Percentiles rank a stretch among this genome's conserved stretches.
These are phyloP conservation scores for Dichomitus squalens DNA, from an alignment of 1,284 basidiomycete genomes.

Conservation along the genomic window DNA sequence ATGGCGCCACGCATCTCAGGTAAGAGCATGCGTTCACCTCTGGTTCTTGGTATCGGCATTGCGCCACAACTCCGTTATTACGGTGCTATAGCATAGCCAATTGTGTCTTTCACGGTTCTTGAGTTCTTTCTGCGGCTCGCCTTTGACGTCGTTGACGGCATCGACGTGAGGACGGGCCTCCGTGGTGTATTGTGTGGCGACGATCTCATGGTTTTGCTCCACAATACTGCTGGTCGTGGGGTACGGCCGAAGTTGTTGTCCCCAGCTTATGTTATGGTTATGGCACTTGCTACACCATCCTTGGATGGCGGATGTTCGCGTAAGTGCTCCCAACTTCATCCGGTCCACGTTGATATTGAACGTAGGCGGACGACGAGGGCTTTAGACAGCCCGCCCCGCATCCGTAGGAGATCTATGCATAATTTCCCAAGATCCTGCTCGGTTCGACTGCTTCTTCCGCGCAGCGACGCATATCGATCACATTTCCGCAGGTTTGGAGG, in stretches of 20 bases:
- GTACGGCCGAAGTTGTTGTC: not conserved
- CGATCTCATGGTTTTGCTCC: slow-evolving; percentile 1
- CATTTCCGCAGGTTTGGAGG: not conserved
- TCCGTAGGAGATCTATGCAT: not conserved
- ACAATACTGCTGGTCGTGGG: slow-evolving; percentile 1
- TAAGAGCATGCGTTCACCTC: not conserved
- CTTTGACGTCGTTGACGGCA: slow-evolving; percentile 16
- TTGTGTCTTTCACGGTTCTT: not conserved
- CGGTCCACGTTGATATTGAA: not conserved
- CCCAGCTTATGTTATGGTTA: not conserved
- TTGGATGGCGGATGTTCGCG: not conserved
- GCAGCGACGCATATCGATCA: not conserved
- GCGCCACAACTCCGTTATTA: not conserved
- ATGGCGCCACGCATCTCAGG: not conserved
- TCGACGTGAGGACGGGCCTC: slow-evolving; percentile 1
- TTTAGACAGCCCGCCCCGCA: not conserved
- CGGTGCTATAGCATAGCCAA: not conserved
- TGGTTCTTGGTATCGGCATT: not conserved
- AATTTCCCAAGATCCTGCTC: not conserved
- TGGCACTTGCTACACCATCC: not conserved
- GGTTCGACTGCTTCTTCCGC: not conserved
- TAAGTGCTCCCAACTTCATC: not conserved
- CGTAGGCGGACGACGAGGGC: not conserved
- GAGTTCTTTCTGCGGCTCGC: not conserved
- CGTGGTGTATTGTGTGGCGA: not conserved